A percentile compares a stretch with the other conserved stretches of the same genome.
Conservation (phyloP, 306 rosid genomes). For the Neltuma alba region DNA sequence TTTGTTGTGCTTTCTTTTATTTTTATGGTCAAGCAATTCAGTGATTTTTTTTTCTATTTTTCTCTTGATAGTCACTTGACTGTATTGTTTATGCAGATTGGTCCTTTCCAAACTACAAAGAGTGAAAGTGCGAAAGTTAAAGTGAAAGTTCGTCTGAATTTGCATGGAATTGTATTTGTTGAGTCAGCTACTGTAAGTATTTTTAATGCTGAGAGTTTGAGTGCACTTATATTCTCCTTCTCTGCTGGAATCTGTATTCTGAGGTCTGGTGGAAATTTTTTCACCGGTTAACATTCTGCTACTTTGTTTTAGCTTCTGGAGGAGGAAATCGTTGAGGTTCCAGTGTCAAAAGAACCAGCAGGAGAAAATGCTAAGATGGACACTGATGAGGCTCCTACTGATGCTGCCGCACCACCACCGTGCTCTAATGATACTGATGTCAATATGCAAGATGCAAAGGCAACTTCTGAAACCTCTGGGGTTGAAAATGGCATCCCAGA, state of each 20-base stretch:
- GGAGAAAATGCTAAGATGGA: conserved; percentile 75
- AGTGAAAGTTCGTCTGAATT: conserved; percentile 77
- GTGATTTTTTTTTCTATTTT: neutral
- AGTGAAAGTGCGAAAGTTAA: conserved; percentile 68
- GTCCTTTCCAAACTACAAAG: conserved; percentile 75
- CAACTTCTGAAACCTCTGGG: conserved; percentile 52
- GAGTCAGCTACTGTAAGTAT: conserved; percentile 81
- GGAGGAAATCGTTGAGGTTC: conserved; percentile 85
- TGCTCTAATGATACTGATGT: conserved; percentile 60
- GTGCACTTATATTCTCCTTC: neutral
- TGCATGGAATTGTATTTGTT: conserved; percentile 80
- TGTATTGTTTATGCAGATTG: conserved; percentile 60
- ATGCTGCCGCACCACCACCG: conserved; percentile 52
- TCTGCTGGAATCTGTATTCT: neutral
- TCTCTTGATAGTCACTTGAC: neutral
- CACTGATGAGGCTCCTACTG: conserved; percentile 70
- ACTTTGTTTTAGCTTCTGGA: conserved; percentile 68
- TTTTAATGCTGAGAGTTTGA: neutral
- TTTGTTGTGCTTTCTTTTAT: neutral
- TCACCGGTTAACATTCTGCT: conserved; percentile 10
- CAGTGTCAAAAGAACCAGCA: conserved; percentile 64
- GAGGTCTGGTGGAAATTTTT: neutral
- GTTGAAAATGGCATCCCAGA: conserved; percentile 67
- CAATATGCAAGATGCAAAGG: conserved; percentile 87
- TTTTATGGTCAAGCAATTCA: neutral